Evolutionary conservation across 1,284 basidiomycete species (phyloP).

Genomic region (Pisolithus thermaeus): DNA sequence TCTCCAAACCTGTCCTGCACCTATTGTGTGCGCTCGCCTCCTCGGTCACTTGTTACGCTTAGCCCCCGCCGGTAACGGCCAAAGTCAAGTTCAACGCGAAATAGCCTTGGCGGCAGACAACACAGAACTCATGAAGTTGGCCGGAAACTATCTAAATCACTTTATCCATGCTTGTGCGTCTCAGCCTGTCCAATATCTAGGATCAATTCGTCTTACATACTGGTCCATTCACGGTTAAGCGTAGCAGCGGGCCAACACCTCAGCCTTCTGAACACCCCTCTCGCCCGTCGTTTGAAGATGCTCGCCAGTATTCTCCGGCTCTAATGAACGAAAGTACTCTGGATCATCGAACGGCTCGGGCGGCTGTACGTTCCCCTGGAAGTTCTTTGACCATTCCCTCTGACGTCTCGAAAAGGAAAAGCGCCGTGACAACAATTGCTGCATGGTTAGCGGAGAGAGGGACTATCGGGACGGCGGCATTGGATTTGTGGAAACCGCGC

Average conservation of each 20-base stretch:
- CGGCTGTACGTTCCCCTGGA: background rate
- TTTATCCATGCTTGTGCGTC: background rate
- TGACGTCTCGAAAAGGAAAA: background rate
- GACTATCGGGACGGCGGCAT: background rate
- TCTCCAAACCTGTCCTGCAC: background rate
- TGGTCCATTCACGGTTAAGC: background rate
- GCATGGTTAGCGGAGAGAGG: too few species aligned
- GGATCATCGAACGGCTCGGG: background rate
- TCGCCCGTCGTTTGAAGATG: background rate
- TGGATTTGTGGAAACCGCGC: background rate
- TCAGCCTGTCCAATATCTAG: background rate
- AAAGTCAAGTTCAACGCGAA: background rate
- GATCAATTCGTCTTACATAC: background rate
- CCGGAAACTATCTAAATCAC: background rate
- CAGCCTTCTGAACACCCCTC: background rate
- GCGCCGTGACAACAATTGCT: background rate
- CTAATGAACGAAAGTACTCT: background rate
- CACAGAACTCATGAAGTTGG: background rate
- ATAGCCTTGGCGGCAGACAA: background rate
- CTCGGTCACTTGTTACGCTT: background rate
- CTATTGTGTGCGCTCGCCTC: background rate
- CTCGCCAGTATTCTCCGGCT: background rate
- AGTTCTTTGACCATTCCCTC: background rate
- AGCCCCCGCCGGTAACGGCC: background rate
- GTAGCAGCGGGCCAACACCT: background rate